Percentiles rank a stretch among this genome's conserved stretches.
Conservation (phyloP, 2,329 filamentous ascomycete genomes). For the Diaporthe destruens region DNA sequence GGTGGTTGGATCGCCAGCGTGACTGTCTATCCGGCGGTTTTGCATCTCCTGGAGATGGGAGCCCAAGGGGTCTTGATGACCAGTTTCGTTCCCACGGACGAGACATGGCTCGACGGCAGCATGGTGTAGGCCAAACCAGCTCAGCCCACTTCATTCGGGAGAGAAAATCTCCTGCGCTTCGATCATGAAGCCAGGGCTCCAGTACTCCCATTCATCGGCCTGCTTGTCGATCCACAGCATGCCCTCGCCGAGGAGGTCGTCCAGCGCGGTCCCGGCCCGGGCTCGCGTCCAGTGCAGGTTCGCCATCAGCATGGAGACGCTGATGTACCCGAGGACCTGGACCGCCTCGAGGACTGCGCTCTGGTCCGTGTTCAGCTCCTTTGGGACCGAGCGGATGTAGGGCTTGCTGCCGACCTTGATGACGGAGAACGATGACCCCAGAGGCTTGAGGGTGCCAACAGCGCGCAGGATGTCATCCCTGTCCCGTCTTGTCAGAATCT, state of each 20-base stretch:
- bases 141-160: conserved; percentile 31
- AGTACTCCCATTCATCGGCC: conserved; percentile 89
- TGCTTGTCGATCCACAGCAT: conserved; percentile 96
- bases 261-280: conserved; percentile 87
- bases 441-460: conserved; percentile 85
- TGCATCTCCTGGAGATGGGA: not conserved
- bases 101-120: not conserved
- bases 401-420: conserved; percentile 85
- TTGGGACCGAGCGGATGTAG: conserved; percentile 92
- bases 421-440: conserved; percentile 89
- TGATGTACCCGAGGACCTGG: conserved; percentile 90
- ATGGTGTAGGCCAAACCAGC: not conserved
- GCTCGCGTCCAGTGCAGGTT: conserved; percentile 90
- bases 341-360: conserved; percentile 91
- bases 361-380: conserved; percentile 95
- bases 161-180: conserved; percentile 50
- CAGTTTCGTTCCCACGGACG: not conserved
- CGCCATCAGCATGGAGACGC: conserved; percentile 85
- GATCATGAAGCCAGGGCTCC: conserved; percentile 83
- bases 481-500: conserved; percentile 5
- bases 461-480: conserved; percentile 92
- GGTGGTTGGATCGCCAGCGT: not conserved
- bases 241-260: conserved; percentile 89
- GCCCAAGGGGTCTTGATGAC: not conserved
- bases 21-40: not conserved